phyloP scores from a whole-genome alignment of 2,329 filamentous ascomycete species.

The Sarocladium strictum region DNA sequence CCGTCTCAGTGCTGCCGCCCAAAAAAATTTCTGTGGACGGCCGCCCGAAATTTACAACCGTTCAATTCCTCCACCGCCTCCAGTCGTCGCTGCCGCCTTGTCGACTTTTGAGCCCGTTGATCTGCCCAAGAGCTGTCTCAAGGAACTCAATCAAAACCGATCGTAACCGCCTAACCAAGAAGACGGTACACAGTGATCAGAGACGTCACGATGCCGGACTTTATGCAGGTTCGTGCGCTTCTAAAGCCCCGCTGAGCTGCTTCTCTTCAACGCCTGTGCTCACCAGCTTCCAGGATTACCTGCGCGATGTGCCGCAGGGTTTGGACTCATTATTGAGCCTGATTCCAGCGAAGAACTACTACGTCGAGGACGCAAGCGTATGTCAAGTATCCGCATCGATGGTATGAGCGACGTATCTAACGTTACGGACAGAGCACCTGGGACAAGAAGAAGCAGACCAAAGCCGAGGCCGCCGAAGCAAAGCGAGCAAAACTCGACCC shows the following conservation, averaged over 20 bases:
- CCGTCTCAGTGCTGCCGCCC: conserved; percentile 6
- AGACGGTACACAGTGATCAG: neutral
- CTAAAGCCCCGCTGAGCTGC: neutral
- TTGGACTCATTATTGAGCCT: conserved; percentile 84
- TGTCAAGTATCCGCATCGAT: conserved; percentile 22
- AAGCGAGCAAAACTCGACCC: conserved; percentile 88
- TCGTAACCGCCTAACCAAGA: neutral
- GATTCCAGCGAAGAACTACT: conserved; percentile 87
- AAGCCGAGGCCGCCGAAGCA: conserved; percentile 75
- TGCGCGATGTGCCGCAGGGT: conserved; percentile 59
- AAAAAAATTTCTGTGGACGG: conserved; percentile 8
- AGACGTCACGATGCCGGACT: conserved; percentile 7
- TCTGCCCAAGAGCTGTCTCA: neutral
- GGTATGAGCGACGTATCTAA: neutral
- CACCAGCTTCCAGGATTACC: conserved; percentile 39
- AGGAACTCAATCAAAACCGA: neutral
- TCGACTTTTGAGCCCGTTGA: conserved; percentile 1
- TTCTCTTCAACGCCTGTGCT: conserved; percentile 9
- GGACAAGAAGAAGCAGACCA: conserved; percentile 90
- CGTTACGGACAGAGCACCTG: conserved; percentile 39
- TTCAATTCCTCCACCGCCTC: conserved; percentile 8
- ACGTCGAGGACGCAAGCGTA: conserved; percentile 79
- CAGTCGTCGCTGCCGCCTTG: neutral
- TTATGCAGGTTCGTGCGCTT: conserved; percentile 8
- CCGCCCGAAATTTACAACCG: conserved; percentile 6